phyloP scores from a whole-genome alignment of 768 basidiomycete species.

The Ramaria sp. region DNA sequence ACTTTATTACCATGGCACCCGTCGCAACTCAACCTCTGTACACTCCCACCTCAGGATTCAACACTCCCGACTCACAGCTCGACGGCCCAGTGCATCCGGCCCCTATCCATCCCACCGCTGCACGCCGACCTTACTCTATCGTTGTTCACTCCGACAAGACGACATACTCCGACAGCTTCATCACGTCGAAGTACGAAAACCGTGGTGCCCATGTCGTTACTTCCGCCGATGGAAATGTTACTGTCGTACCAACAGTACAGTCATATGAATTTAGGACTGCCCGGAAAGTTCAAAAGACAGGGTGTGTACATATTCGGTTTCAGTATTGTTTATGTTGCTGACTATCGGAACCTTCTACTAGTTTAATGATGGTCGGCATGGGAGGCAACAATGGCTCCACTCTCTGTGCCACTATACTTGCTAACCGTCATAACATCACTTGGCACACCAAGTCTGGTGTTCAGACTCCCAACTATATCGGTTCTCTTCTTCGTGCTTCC shows the following conservation, averaged over 20 bases:
- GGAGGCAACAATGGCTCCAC: slow-evolving; percentile 98
- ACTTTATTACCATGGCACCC: slow-evolving; percentile 19
- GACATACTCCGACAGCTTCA: slow-evolving; percentile 68
- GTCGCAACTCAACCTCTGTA: slow-evolving; percentile 16
- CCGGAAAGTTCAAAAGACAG: slow-evolving; percentile 79
- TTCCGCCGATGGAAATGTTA: slow-evolving; percentile 63
- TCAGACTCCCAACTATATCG: slow-evolving; percentile 96
- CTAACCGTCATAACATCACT: slow-evolving; percentile 87
- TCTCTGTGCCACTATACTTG: slow-evolving; percentile 86
- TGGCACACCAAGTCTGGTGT: slow-evolving; percentile 92
- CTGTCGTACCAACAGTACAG: slow-evolving; percentile 68
- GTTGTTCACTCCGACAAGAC: slow-evolving; percentile 77
- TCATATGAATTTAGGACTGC: slow-evolving; percentile 87
- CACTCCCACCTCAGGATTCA: slow-evolving; percentile 49
- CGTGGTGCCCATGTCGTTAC: slow-evolving; percentile 58
- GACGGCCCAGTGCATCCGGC: slow-evolving; percentile 40
- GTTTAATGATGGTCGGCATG: slow-evolving; percentile 93
- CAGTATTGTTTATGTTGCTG: background rate
- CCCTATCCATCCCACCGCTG: slow-evolving; percentile 77
- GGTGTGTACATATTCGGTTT: slow-evolving; percentile 42
- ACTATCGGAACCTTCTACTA: slow-evolving; percentile 21
- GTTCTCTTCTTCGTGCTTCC: slow-evolving; percentile 90
- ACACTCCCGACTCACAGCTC: slow-evolving; percentile 60
- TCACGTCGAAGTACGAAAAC: slow-evolving; percentile 74
- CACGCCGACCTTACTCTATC: slow-evolving; percentile 64